Base-by-base conservation (phyloP, 192 early-diverging fungal species). In the Globomyces pollinis-pini region DNA sequence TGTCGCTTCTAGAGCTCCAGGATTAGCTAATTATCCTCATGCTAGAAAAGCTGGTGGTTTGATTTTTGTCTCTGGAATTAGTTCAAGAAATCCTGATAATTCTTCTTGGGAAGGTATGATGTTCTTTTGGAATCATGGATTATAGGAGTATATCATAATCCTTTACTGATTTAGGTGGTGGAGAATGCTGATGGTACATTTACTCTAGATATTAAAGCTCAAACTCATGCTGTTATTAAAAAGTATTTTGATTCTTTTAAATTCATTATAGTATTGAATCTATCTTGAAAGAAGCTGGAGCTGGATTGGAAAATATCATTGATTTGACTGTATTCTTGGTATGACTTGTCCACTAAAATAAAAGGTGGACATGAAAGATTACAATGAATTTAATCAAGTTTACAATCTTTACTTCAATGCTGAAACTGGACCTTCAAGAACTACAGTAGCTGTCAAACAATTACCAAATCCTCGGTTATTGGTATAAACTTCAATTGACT, bases 271-370 rank as follows among this genome's bases (percentile, higher is more conserved):
- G 79, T 70, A 86, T 87, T 57, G 47, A 70, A 15, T 62, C 58
- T 33, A 87, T 87, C 35, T 64, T 86, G 12, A 30, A 77, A 31
- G 63, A 66, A 20, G 72, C 60, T n/a, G 82, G 82, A 11, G 72
- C 72, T 4, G 63, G 61, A 15, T 59, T 87, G 32, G 76, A 75
- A 44, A 75, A 85, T 38, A 50, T 87, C 15, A 69, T 87, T 16
- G 85, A 87, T 65, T 57, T 87, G 69, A 87, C 85, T n/a, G 76
- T 87, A 36, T 87, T 87, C 63, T 65, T 87, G 39, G 77, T 47
- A 26, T 5, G 1, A 26, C 23, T 26, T 26, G 41, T 26, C 28
- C 23, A 47, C 28, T n/a, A n/a, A n/a, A n/a, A n/a, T n/a, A n/a
- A 15, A 7, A 47, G 44, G 44, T 80, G 21, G 65, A 87, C 62